These are phyloP conservation scores for Diplodia mutila DNA, from an alignment of 2,329 filamentous ascomycete genomes.

Conservation along the genomic window DNA sequence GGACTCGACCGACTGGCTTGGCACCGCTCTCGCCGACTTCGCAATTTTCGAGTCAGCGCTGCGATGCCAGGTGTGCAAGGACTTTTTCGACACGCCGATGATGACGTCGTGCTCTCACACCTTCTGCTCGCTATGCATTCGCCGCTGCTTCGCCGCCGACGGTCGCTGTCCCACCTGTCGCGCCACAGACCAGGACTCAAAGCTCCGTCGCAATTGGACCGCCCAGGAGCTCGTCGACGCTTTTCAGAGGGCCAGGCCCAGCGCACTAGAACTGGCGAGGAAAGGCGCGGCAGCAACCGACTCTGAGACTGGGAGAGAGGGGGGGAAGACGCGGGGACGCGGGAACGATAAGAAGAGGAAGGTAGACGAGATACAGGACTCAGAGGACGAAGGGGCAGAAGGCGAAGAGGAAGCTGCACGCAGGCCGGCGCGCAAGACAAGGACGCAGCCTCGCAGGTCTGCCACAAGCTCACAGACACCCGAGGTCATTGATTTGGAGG, in stretches of 20 bases:
- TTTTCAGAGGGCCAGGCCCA: slow-evolving; percentile 68
- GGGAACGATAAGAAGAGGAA: slow-evolving; percentile 51
- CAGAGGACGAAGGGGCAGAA: slow-evolving; percentile 46
- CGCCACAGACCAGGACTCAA: slow-evolving; percentile 77
- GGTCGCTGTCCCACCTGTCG: slow-evolving; percentile 89
- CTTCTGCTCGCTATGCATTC: slow-evolving; percentile 95
- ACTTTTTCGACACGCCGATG: slow-evolving; percentile 94
- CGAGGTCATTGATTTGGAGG: slow-evolving; percentile 31
- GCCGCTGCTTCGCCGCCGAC: slow-evolving; percentile 78
- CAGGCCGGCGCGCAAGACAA: slow-evolving; percentile 53
- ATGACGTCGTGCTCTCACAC: slow-evolving; percentile 94
- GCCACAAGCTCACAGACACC: slow-evolving; percentile 32
- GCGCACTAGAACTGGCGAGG: slow-evolving; percentile 65
- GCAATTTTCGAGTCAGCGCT: slow-evolving; percentile 78
- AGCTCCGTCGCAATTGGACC: slow-evolving; percentile 80
- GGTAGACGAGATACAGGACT: slow-evolving; percentile 51
- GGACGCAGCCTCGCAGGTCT: slow-evolving; percentile 38
- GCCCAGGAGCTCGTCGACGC: slow-evolving; percentile 82
- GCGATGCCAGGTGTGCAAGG: slow-evolving; percentile 96
- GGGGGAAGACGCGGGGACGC: slow-evolving; percentile 27
- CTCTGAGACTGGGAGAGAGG: slow-evolving; percentile 30
- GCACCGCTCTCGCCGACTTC: slow-evolving; percentile 68
- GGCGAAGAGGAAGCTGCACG: slow-evolving; percentile 51
- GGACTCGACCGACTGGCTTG: slow-evolving; percentile 85
- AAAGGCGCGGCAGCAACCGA: slow-evolving; percentile 40